Evolutionary conservation across 2,329 filamentous ascomycete genomes (phyloP).

Genomic region (Exophiala bonariae): DNA sequence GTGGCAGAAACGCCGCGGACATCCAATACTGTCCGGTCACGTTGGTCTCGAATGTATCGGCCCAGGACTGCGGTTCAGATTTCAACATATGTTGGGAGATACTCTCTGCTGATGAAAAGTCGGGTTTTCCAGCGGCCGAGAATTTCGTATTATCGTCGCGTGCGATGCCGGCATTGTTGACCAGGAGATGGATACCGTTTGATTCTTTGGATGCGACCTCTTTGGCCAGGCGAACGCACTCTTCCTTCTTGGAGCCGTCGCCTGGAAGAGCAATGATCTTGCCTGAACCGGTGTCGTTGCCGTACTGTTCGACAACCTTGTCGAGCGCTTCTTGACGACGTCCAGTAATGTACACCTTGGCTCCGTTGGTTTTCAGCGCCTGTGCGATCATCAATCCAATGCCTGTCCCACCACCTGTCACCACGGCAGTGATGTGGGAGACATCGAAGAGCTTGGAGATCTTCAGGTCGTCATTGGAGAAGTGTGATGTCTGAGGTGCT

Average conservation of each 20-base stretch:
- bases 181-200: constrained; percentile 51
- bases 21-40: constrained; percentile 54
- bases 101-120: constrained; percentile 47
- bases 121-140: constrained; percentile 48
- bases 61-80: constrained; percentile 45
- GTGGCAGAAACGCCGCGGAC: constrained; percentile 55
- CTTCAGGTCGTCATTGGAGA: constrained; percentile 28
- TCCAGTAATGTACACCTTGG: constrained; percentile 49
- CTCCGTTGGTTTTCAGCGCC: constrained; percentile 49
- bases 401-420: constrained; percentile 49
- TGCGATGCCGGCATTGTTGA: constrained; percentile 45
- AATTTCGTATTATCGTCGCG: constrained; percentile 54
- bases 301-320: constrained; percentile 48
- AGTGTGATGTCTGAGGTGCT: constrained; percentile 12
- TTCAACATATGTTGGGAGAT: constrained; percentile 54
- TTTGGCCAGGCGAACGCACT: constrained; percentile 48
- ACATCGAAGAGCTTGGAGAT: constrained; percentile 33
- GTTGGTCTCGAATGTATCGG: constrained; percentile 54
- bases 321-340: constrained; percentile 47
- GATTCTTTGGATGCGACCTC: constrained; percentile 54
- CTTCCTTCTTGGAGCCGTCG: constrained; percentile 54
- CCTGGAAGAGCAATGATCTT: constrained; percentile 48
- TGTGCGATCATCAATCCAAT: constrained; percentile 50
- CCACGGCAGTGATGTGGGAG: constrained; percentile 36
- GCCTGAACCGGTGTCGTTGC: constrained; percentile 43